Percentiles rank a stretch among this genome's conserved stretches.
phyloP scores from a whole-genome alignment of 345 rosid genomes.

The Ailanthus altissimus region DNA sequence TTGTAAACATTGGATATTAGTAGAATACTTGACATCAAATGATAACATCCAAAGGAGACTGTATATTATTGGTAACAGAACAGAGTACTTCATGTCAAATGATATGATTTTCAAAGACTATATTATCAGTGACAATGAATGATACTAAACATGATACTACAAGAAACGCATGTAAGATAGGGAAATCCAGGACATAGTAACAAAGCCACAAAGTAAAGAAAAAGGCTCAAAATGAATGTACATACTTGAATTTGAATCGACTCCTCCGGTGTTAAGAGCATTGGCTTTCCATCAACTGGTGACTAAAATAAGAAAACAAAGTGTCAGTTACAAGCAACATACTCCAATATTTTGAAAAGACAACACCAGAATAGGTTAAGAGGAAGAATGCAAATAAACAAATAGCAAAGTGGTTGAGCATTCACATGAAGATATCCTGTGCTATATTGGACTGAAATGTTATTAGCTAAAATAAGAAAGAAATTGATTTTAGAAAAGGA shows the following conservation, averaged over 20 bases:
- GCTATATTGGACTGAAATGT: neutral
- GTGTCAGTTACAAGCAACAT: conserved; percentile 18
- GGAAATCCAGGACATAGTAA: neutral
- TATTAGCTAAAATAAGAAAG: neutral
- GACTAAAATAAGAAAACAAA: conserved; percentile 53
- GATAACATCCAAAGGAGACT: neutral
- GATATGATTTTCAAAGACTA: neutral
- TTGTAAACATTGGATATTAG: neutral
- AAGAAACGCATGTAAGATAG: neutral
- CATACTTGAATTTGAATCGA: conserved; percentile 82
- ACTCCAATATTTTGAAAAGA: conserved; percentile 1
- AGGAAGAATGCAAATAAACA: conserved; percentile 3
- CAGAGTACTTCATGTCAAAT: neutral
- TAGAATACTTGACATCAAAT: neutral
- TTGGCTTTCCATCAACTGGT: conserved; percentile 78
- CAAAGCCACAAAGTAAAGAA: conserved; percentile 1
- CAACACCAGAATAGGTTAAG: conserved; percentile 6
- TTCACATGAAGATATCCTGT: neutral
- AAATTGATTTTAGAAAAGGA: neutral
- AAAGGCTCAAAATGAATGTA: neutral
- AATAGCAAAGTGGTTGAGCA: neutral
- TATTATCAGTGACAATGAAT: neutral
- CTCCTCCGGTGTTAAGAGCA: conserved; percentile 87
- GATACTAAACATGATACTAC: neutral
- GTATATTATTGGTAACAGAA: neutral